Percentiles rank a stretch among this genome's conserved stretches.
Evolutionary conservation across 352 stramenopile genomes (phyloP).

Genomic region (Aphanomyces euteiches): DNA sequence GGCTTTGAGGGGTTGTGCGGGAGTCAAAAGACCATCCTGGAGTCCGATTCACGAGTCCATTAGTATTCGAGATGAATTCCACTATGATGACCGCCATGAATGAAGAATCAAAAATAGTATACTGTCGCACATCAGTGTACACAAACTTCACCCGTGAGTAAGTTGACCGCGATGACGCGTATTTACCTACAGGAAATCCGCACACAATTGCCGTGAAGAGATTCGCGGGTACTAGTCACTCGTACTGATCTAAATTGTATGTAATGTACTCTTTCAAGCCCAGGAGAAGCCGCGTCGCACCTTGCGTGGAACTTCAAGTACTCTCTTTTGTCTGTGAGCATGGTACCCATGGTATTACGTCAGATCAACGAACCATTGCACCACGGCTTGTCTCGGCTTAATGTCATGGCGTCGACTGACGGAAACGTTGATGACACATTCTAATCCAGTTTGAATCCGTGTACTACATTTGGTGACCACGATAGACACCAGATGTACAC

Average conservation of each 20-base stretch:
- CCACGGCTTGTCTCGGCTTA: conserved; percentile 25
- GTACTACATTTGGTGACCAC: too few relatives aligned
- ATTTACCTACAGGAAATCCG: not conserved
- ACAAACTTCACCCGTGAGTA: conserved; percentile 29
- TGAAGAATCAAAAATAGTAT: too few relatives aligned
- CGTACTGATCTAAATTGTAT: not conserved
- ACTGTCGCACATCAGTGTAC: not conserved
- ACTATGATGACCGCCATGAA: too few relatives aligned
- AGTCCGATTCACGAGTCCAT: too few relatives aligned
- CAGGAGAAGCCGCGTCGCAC: conserved; percentile 20
- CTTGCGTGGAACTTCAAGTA: conserved; percentile 21
- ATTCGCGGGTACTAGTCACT: conserved; percentile 9
- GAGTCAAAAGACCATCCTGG: too few relatives aligned
- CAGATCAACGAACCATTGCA: conserved; percentile 29
- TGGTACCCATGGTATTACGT: conserved; percentile 20
- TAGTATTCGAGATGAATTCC: too few relatives aligned
- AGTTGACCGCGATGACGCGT: conserved; percentile 22
- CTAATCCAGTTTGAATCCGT: too few relatives aligned
- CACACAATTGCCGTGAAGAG: conserved; percentile 26
- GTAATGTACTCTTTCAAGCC: conserved; percentile 21
- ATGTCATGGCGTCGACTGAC: conserved; percentile 23
- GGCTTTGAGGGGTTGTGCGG: too few relatives aligned
- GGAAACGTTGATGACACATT: conserved; percentile 24
- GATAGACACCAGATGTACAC: too few relatives aligned
- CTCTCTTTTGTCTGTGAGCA: conserved; percentile 20